These are phyloP conservation scores for Myochromella boudieri DNA, from an alignment of 768 basidiomycete genomes.

Conservation along the genomic window DNA sequence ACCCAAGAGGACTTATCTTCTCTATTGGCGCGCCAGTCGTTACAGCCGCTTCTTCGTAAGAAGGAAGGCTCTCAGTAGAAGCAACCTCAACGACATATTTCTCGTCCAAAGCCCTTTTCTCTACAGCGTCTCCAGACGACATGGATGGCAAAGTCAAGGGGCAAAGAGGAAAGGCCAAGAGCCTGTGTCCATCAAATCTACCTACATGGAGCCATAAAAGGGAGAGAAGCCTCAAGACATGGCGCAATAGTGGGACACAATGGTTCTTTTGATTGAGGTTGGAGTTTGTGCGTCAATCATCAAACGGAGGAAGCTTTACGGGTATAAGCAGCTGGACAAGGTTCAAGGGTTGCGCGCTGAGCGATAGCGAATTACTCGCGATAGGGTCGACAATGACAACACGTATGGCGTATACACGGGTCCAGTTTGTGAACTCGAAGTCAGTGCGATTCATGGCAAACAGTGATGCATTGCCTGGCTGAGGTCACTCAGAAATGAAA, in stretches of 20 bases:
- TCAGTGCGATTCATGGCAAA: too few relatives aligned
- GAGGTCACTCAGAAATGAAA: too few relatives aligned
- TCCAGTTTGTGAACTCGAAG: too few relatives aligned
- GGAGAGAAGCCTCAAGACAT: slow-evolving; percentile 5
- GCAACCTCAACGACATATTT: slow-evolving; percentile 13
- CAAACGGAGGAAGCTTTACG: too few relatives aligned
- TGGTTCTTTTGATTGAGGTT: neutral
- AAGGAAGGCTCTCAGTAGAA: slow-evolving; percentile 20
- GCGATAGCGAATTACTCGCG: too few relatives aligned
- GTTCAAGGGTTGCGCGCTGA: too few relatives aligned
- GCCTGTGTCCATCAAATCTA: slow-evolving; percentile 1
- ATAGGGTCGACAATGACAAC: neutral
- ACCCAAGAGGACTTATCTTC: slow-evolving; percentile 33
- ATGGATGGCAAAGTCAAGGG: slow-evolving; percentile 9
- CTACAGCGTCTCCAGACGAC: slow-evolving; percentile 14
- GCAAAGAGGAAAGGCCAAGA: neutral
- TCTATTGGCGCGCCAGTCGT: slow-evolving; percentile 30
- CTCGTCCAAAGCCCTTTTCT: slow-evolving; percentile 11
- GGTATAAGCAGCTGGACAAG: too few relatives aligned
- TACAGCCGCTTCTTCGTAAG: slow-evolving; percentile 27
- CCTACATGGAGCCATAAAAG: slow-evolving; percentile 1
- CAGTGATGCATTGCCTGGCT: too few relatives aligned
- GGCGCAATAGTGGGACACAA: slow-evolving; percentile 18
- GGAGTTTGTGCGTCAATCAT: neutral
- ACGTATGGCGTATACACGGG: slow-evolving; percentile 2